Conservation (phyloP, 2,329 filamentous ascomycete species). For the Phyllachora maydis region DNA sequence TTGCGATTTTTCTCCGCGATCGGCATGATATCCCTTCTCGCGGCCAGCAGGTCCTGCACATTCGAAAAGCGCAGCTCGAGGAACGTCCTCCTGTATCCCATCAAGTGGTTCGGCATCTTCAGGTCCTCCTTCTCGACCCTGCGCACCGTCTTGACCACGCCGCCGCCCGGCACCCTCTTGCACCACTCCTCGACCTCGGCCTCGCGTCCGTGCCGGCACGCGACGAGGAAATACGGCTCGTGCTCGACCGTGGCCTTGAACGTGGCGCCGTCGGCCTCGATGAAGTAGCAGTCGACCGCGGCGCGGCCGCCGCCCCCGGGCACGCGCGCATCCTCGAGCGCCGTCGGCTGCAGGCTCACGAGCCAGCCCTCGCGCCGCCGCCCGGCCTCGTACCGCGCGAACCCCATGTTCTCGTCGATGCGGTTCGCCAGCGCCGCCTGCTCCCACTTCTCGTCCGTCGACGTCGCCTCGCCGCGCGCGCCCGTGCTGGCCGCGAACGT, state of each 20-base stretch:
- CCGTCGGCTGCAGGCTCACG: conserved; percentile 82
- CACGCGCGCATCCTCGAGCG: conserved; percentile 66
- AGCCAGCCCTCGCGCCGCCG: conserved; percentile 73
- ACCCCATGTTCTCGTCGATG: conserved; percentile 93
- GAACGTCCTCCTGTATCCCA: conserved; percentile 79
- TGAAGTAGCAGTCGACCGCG: conserved; percentile 92
- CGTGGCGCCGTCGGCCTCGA: conserved; percentile 68
- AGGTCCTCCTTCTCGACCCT: conserved; percentile 83
- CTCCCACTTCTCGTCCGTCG: conserved; percentile 83
- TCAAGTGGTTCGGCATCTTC: conserved; percentile 82
- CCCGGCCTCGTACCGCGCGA: conserved; percentile 75
- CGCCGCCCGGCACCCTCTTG: conserved; percentile 55
- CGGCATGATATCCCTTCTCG: conserved; percentile 66
- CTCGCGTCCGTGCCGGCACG: conserved; percentile 73
- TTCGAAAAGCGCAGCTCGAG: conserved; percentile 76
- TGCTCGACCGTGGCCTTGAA: conserved; percentile 97
- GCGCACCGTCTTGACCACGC: conserved; percentile 58
- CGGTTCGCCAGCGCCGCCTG: conserved; percentile 61
- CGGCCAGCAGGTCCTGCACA: conserved; percentile 68
- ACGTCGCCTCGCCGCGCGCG: conserved; percentile 64
- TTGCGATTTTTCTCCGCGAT: conserved; percentile 94
- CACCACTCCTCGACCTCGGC: conserved; percentile 93
- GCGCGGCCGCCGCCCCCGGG: conserved; percentile 73
- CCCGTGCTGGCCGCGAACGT: conserved; percentile 62
- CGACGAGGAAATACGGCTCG: conserved; percentile 89